These are phyloP conservation scores for Alternaria triticimaculans DNA, from an alignment of 2,329 filamentous ascomycete genomes.

Conservation along the genomic window DNA sequence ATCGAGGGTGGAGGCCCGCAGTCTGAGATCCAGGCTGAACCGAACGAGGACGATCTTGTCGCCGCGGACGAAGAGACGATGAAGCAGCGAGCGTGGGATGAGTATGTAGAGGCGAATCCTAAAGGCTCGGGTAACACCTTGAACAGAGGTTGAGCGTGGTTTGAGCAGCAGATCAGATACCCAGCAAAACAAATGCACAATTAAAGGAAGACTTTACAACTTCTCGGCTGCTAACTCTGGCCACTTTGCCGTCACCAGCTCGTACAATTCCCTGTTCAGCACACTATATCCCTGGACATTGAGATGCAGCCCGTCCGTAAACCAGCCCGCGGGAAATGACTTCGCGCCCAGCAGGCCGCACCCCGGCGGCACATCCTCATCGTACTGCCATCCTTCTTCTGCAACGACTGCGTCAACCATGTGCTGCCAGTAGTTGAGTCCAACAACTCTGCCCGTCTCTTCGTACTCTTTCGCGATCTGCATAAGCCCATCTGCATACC, in stretches of 20 bases:
- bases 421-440: constrained; percentile 45
- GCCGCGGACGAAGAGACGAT: constrained; percentile 87
- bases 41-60: constrained; percentile 90
- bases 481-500: constrained; percentile 48
- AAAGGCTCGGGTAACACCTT: constrained; percentile 83
- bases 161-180: constrained; percentile 18
- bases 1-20: constrained; percentile 88
- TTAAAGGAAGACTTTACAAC: constrained; percentile 2
- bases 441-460: constrained; percentile 40
- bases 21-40: constrained; percentile 70
- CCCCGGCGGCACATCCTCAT: constrained; percentile 44
- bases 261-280: constrained; percentile 30
- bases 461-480: constrained; percentile 45
- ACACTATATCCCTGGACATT: constrained; percentile 40
- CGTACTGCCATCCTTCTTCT: constrained; percentile 36
- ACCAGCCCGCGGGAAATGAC: constrained; percentile 44
- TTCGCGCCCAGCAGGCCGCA: constrained; percentile 41
- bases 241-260: constrained; percentile 36
- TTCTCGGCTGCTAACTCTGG: constrained; percentile 38
- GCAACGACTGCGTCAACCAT: constrained; percentile 31
- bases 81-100: constrained; percentile 95
- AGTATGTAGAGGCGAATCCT: constrained; percentile 88
- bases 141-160: constrained; percentile 67
- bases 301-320: constrained; percentile 50
- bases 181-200: background rate